These are phyloP conservation scores for Tetracladium maxilliforme DNA, from an alignment of 2,329 filamentous ascomycete genomes.

Conservation along the genomic window DNA sequence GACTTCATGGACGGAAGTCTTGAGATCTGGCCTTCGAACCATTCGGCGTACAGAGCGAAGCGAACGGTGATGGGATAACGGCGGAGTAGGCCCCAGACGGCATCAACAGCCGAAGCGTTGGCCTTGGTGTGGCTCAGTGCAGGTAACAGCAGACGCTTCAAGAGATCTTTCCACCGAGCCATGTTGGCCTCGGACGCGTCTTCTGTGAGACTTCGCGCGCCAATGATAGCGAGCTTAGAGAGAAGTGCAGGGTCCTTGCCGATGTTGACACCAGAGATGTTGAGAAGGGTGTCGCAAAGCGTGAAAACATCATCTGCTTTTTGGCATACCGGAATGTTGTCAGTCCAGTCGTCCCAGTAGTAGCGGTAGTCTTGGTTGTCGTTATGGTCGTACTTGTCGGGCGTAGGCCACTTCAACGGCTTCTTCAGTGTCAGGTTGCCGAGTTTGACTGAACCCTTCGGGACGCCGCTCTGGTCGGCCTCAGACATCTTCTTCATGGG, in stretches of 20 bases:
- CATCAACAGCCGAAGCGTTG: slow-evolving; percentile 73
- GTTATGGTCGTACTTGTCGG: slow-evolving; percentile 61
- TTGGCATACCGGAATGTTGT: slow-evolving; percentile 86
- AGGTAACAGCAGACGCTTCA: slow-evolving; percentile 73
- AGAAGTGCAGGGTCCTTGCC: slow-evolving; percentile 69
- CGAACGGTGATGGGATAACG: slow-evolving; percentile 62
- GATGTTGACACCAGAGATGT: slow-evolving; percentile 76
- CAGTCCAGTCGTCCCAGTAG: slow-evolving; percentile 95
- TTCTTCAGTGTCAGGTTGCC: slow-evolving; percentile 45
- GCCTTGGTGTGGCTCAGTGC: slow-evolving; percentile 73
- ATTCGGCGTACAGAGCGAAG: slow-evolving; percentile 86
- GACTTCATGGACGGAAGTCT: slow-evolving; percentile 62
- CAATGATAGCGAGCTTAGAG: slow-evolving; percentile 75
- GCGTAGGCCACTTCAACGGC: slow-evolving; percentile 67
- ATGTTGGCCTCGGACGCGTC: slow-evolving; percentile 59
- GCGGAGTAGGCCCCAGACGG: slow-evolving; percentile 72
- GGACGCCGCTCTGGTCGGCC: slow-evolving; percentile 49
- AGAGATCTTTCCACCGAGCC: slow-evolving; percentile 70
- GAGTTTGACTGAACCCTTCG: slow-evolving; percentile 55
- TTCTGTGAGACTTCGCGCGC: slow-evolving; percentile 54
- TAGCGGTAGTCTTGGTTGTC: slow-evolving; percentile 73
- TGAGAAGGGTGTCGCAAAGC: slow-evolving; percentile 71
- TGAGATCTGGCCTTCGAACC: slow-evolving; percentile 70
- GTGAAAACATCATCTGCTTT: slow-evolving; percentile 81
- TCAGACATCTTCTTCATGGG: slow-evolving; percentile 31